Evolutionary conservation across 78 protist genomes (phyloP).

Genomic region (Diacronema lutheri): DNA sequence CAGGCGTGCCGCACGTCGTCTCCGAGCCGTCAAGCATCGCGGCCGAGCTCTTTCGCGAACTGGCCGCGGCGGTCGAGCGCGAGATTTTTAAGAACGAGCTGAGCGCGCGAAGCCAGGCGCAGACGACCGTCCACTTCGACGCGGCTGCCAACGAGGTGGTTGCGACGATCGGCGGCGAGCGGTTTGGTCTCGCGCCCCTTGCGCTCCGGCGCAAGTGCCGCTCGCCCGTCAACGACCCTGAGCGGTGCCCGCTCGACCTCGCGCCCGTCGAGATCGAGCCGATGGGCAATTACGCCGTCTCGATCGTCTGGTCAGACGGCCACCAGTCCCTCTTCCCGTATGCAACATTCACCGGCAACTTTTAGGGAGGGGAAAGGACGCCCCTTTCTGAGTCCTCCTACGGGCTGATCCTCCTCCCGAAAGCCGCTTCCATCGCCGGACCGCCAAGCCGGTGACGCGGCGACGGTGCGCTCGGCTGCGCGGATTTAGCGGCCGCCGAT

Average conservation of each 20-base stretch:
- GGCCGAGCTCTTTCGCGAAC: not conserved
- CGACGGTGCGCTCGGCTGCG: too few relatives aligned
- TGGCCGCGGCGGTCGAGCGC: not conserved
- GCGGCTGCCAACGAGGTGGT: not conserved
- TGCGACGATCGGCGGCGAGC: not conserved
- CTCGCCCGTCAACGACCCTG: not conserved
- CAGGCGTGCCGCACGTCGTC: not conserved
- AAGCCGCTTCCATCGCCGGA: too few relatives aligned
- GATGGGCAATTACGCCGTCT: conserved; percentile 30
- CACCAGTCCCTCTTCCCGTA: conserved; percentile 33
- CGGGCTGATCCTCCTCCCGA: too few relatives aligned
- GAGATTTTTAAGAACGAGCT: not conserved
- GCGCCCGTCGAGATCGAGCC: conserved; percentile 6
- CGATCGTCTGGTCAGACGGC: conserved; percentile 10
- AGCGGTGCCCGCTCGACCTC: not conserved
- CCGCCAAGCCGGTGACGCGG: too few relatives aligned
- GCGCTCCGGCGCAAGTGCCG: conserved; percentile 12
- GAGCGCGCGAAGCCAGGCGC: too few relatives aligned
- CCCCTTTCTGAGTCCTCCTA: too few relatives aligned
- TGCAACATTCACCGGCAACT: not conserved
- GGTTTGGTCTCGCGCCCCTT: not conserved
- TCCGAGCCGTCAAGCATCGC: not conserved
- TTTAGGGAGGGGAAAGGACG: too few relatives aligned
- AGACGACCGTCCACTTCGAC: too few relatives aligned
- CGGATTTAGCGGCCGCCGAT: not conserved